phyloP scores from a whole-genome alignment of 2,329 filamentous ascomycete genomes.

The Escovopsis sp. region DNA sequence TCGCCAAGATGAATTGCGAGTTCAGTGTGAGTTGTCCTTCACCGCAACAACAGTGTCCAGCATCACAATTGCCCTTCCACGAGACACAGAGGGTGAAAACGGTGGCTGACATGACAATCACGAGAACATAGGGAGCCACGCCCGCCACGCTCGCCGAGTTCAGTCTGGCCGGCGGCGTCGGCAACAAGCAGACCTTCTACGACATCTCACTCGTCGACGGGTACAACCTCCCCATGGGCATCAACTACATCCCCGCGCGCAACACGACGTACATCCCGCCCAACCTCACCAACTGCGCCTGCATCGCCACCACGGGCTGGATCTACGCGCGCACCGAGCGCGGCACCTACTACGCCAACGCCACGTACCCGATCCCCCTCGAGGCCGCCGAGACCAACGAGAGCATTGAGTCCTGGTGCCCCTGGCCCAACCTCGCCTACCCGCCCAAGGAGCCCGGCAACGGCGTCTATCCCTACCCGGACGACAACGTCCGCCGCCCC shows the following conservation, averaged over 20 bases:
- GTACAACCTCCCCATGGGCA: slow-evolving; percentile 62
- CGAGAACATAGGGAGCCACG: slow-evolving; percentile 54
- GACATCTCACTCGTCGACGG: slow-evolving; percentile 76
- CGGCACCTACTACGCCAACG: slow-evolving; percentile 46
- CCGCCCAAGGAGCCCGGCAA: slow-evolving; percentile 55
- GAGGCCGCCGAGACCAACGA: slow-evolving; percentile 42
- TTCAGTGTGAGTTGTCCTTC: slow-evolving; percentile 53
- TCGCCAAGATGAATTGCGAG: slow-evolving; percentile 51
- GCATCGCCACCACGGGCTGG: slow-evolving; percentile 54
- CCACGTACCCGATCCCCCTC: slow-evolving; percentile 50
- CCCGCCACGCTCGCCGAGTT: slow-evolving; percentile 72
- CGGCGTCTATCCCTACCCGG: slow-evolving; percentile 67
- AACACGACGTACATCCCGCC: slow-evolving; percentile 54
- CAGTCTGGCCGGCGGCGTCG: slow-evolving; percentile 51
- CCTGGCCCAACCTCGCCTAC: slow-evolving; percentile 58
- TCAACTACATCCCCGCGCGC: slow-evolving; percentile 42
- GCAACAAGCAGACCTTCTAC: slow-evolving; percentile 54
- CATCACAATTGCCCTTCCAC: too few species aligned
- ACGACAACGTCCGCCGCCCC: slow-evolving; percentile 55
- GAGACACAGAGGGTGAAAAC: too few species aligned
- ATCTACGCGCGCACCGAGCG: slow-evolving; percentile 39
- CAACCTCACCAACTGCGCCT: slow-evolving; percentile 62
- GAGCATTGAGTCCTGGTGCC: slow-evolving; percentile 56
- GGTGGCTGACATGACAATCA: not conserved
- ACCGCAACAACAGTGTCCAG: too few species aligned